These are phyloP conservation scores for Saccharomyces pastorianus DNA, from an alignment of 1,139 yeast genomes.

Conservation along the genomic window DNA sequence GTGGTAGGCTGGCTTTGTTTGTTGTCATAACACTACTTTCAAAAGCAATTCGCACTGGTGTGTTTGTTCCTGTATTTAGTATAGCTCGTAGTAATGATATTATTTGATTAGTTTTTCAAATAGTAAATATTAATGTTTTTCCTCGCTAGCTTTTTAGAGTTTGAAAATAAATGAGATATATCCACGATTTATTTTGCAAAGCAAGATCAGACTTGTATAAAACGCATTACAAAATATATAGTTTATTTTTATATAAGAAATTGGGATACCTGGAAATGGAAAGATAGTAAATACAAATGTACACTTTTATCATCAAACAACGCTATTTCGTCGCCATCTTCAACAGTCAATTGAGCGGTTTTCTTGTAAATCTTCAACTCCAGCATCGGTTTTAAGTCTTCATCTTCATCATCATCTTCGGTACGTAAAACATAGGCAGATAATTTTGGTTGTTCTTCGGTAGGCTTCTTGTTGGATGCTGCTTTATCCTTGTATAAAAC, in stretches of 20 bases:
- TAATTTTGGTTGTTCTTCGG: constrained; percentile 38
- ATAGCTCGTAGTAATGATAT: no score
- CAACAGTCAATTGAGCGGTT: constrained; percentile 35
- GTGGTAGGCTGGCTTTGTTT: background rate
- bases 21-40: background rate
- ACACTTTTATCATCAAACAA: background rate
- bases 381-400: constrained; percentile 15
- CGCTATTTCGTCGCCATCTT: constrained; percentile 34
- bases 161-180: no score
- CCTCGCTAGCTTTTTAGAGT: background rate
- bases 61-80: no score
- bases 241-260: background rate
- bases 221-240: background rate
- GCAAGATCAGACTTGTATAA: background rate
- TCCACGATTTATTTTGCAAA: background rate
- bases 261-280: background rate
- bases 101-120: background rate
- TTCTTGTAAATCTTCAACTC: constrained; percentile 36
- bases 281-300: background rate
- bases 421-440: constrained; percentile 56
- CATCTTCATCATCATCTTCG: constrained; percentile 58
- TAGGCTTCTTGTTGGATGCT: constrained; percentile 16
- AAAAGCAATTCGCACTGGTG: background rate
- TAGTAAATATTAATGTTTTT: background rate
- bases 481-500: constrained; percentile 17